Evolutionary conservation across 2,329 filamentous ascomycete genomes (phyloP), one percentile per base, ranked within the genome.

Genomic region (Aquanectria penicillioides): DNA sequence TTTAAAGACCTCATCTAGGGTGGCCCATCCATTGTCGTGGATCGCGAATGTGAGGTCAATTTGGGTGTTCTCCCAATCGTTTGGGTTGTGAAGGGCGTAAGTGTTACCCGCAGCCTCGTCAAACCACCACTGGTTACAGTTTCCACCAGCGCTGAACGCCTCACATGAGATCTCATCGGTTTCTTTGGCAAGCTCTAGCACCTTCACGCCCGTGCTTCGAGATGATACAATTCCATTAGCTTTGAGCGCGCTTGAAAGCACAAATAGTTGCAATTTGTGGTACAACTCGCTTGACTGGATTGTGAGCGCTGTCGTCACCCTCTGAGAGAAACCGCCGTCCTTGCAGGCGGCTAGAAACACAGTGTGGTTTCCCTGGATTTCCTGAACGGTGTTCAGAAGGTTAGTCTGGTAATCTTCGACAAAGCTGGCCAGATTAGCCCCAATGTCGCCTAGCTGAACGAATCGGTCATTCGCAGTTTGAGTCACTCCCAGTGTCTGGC

Each of bases 391-490:
- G 9, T 36, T 20, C 6, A 66, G 49, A 6, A 70, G 57, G 34
- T 63, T 65, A 12, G 18, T 29, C 36, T 69, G 68, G 46, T 68
- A 70, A 23, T 67, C 57, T 15, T 77, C 52, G 4, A 67, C 59
- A 10, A 74, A 60, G 22, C 40, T 50, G 13, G 67, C 64, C n/a
- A 71, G 57, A 1, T 47, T 58, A 17, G 58, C 54, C 1, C 67
- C 67, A n/a, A 71, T 64, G 3, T 71, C 57, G 12, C 67, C 69
- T 7, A 71, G 62, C 34, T 69, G 63, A 15, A 69, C 33, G 41
- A 71, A 71, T 7, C 69, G 66, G 11, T 66, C 56, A 31, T 69
- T 64, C 11, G 67, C 61, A 3, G 63, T 66, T 23, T 68, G 65
- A 4, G 63, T 62, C 12, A 55, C 41, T 8, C 41, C 37, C 3